Conservation (phyloP, 768 basidiomycete species). For the Tylopilus vinaceipallidus region DNA sequence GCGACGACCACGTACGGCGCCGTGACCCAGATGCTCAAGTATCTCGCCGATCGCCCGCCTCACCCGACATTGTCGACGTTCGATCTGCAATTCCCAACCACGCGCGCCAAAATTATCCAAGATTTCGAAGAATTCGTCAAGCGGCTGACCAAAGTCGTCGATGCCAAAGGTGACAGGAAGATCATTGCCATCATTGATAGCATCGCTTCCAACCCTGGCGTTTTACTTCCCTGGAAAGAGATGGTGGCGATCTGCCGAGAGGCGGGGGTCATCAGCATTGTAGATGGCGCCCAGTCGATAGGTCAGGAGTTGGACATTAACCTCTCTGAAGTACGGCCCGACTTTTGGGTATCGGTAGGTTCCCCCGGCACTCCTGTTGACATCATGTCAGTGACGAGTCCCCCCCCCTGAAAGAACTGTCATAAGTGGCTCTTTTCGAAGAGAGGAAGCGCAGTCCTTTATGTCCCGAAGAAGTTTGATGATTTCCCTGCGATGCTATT, state of each 20-base stretch:
- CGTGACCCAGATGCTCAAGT: conserved; percentile 48
- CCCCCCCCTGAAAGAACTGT: conserved; percentile 55
- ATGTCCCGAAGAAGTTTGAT: conserved; percentile 62
- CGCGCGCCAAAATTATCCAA: conserved; percentile 53
- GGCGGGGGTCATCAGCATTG: conserved; percentile 60
- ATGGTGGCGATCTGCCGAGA: conserved; percentile 63
- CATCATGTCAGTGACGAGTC: background rate
- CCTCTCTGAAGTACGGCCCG: conserved; percentile 53
- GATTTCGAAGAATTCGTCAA: conserved; percentile 41
- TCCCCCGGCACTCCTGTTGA: background rate
- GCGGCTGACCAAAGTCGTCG: conserved; percentile 24
- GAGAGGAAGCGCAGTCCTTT: conserved; percentile 66
- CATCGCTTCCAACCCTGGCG: conserved; percentile 62
- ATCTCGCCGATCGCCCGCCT: conserved; percentile 54
- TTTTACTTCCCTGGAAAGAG: conserved; percentile 66
- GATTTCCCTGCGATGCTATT: background rate
- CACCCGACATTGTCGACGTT: conserved; percentile 52
- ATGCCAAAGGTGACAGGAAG: conserved; percentile 35
- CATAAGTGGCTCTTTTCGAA: conserved; percentile 85
- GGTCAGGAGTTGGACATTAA: conserved; percentile 68
- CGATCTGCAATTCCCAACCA: conserved; percentile 52
- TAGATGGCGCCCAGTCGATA: conserved; percentile 80
- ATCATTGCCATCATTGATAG: conserved; percentile 70
- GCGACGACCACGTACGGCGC: conserved; percentile 60
- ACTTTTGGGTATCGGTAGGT: conserved; percentile 79